Evolutionary conservation across 2,329 filamentous ascomycete species (phyloP).

Genomic region (Beauveria australis): DNA sequence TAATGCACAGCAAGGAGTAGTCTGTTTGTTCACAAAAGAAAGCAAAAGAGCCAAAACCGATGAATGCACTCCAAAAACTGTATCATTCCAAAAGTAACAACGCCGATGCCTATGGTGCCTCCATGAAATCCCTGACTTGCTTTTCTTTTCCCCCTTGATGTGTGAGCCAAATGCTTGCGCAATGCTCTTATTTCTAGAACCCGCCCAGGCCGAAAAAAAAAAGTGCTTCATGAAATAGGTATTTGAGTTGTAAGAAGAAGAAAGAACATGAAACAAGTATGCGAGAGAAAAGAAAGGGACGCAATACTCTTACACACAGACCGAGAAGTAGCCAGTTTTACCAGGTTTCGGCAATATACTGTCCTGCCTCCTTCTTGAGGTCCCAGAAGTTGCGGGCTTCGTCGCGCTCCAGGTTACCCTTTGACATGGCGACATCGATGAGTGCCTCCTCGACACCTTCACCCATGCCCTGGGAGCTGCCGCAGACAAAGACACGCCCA

Average conservation of each 20-base stretch:
- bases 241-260: background rate
- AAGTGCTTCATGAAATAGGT: background rate
- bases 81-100: background rate
- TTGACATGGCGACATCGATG: constrained; percentile 83
- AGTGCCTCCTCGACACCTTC: constrained; percentile 87
- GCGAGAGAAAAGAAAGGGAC: background rate
- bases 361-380: constrained; percentile 82
- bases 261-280: background rate
- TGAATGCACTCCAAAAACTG: background rate
- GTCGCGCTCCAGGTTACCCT: constrained; percentile 75
- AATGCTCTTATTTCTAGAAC: background rate
- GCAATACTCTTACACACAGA: background rate
- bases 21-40: background rate
- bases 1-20: background rate
- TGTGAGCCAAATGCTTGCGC: constrained; percentile 9
- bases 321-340: constrained; percentile 20
- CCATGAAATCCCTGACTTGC: background rate
- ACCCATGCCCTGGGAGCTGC: constrained; percentile 86
- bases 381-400: constrained; percentile 86
- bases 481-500: constrained; percentile 92
- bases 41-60: background rate
- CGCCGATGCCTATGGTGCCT: constrained; percentile 5
- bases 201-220: background rate
- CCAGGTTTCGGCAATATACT: constrained; percentile 87
- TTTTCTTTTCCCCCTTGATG: background rate